Evolutionary conservation across 176 grass and related monocot genomes (phyloP), one percentile per base, ranked within the genome.

Genomic region (Musa itinerans): DNA sequence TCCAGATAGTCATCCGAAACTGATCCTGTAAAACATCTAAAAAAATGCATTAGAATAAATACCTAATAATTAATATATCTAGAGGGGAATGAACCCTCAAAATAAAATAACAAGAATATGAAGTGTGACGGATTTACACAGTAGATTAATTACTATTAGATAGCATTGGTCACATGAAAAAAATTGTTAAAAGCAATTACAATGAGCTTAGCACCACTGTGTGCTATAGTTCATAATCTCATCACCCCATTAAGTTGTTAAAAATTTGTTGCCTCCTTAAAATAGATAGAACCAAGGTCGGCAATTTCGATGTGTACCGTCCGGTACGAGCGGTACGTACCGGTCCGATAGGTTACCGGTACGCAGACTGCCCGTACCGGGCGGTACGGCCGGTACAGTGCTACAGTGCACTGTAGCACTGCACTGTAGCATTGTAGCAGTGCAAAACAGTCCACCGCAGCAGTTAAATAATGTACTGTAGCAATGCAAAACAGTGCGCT

Each of bases 1-100:
- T 91, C 88, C 61, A 93, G 79, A 85, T 93, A 97, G 81, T 97
- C 93, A 76, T 88, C 84, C n/a, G 93, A 89, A 22, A 97, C 93
- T 27, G 93, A 97, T 21, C 73, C 93, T 97, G 75, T 71, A 80
- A 55, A 52, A 29, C n/a, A 53, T 19, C 11, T 20, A 72, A 61
- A 63, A 63, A 72, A 19, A 16, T 43, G 34, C 34, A 43, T 43
- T 43, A 9, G 63, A 74, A 9, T 3, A 27, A 29, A 16, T 16
- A 71, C 25, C 25, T 50, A 65, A 65, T 53, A 79, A 11, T n/a
- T 3, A 12, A 65, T 29, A 70, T 27, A 71, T 3, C 10, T 24
- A 26, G 34, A 34, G 50, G 57, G 6, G 61, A 72, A 63, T 52
- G 49, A 76, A 0, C 16, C 21, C 4, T 13, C 10, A 65, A 26